Percentiles rank a stretch among this genome's conserved stretches.
Evolutionary conservation across 2,329 filamentous ascomycete species (phyloP).

Genomic region (Pseudogymnoascus sp.): DNA sequence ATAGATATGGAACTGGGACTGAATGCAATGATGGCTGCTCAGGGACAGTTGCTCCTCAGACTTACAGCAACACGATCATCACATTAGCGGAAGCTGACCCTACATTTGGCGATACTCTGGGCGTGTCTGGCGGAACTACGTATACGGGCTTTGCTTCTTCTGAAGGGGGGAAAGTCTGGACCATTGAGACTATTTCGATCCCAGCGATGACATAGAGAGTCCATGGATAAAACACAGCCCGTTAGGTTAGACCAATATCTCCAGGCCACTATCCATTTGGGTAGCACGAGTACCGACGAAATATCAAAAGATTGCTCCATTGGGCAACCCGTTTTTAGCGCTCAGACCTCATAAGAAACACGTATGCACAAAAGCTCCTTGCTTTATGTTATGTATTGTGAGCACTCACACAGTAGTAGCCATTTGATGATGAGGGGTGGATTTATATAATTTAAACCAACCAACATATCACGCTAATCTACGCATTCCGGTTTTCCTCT

Average conservation of each 20-base stretch:
- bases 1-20: slow-evolving; percentile 33
- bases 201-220: slow-evolving; percentile 27
- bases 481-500: slow-evolving; percentile 57
- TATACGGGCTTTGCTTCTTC: slow-evolving; percentile 31
- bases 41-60: slow-evolving; percentile 33
- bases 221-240: not conserved
- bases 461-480: slow-evolving; percentile 31
- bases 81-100: slow-evolving; percentile 31
- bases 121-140: slow-evolving; percentile 27
- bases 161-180: slow-evolving; percentile 32
- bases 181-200: slow-evolving; percentile 31
- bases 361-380: not conserved
- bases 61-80: slow-evolving; percentile 34
- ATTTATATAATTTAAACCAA: not conserved
- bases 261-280: not conserved
- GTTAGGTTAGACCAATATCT: not conserved
- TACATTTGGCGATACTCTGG: slow-evolving; percentile 26
- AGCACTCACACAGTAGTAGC: not conserved
- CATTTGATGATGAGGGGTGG: not conserved
- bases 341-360: not conserved
- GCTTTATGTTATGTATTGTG: not conserved
- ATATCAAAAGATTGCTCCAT: not conserved
- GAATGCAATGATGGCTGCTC: slow-evolving; percentile 34
- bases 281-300: not conserved
- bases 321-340: not conserved